phyloP scores from a whole-genome alignment of 169 alveolate species.

The Theileria sp. region DNA sequence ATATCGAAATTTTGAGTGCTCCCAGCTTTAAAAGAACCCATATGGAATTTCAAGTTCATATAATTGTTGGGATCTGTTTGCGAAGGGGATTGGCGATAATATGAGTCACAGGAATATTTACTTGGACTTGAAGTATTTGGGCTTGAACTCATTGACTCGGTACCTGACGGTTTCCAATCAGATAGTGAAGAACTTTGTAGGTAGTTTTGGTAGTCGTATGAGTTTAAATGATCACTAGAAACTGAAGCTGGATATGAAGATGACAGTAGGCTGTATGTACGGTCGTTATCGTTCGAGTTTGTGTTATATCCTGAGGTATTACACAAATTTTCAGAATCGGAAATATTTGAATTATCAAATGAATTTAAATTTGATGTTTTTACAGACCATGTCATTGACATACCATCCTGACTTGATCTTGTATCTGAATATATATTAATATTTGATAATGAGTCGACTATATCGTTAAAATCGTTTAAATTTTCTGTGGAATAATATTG shows the following conservation, averaged over 20 bases:
- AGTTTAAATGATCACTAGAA: background rate
- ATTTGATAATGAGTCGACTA: constrained; percentile 1
- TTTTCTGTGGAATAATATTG: background rate
- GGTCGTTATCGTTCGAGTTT: constrained; percentile 2
- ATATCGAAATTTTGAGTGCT: background rate
- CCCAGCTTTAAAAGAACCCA: background rate
- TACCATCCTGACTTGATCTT: background rate
- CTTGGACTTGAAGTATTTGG: background rate
- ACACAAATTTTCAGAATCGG: background rate
- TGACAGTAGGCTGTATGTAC: background rate
- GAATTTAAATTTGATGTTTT: background rate
- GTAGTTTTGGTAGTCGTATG: background rate
- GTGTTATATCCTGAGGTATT: background rate
- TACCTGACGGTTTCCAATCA: background rate
- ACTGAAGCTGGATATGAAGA: background rate
- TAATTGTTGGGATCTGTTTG: background rate
- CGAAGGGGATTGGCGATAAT: background rate
- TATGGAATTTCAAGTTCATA: background rate
- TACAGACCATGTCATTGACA: background rate
- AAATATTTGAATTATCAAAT: background rate
- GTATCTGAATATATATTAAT: background rate
- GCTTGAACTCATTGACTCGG: constrained; percentile 1
- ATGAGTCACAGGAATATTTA: background rate
- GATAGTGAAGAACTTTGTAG: background rate
- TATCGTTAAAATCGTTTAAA: background rate